Evolutionary conservation across 176 grass and related monocot genomes (phyloP), one percentile per base, ranked within the genome.

Genomic region (Chloris gayana): DNA sequence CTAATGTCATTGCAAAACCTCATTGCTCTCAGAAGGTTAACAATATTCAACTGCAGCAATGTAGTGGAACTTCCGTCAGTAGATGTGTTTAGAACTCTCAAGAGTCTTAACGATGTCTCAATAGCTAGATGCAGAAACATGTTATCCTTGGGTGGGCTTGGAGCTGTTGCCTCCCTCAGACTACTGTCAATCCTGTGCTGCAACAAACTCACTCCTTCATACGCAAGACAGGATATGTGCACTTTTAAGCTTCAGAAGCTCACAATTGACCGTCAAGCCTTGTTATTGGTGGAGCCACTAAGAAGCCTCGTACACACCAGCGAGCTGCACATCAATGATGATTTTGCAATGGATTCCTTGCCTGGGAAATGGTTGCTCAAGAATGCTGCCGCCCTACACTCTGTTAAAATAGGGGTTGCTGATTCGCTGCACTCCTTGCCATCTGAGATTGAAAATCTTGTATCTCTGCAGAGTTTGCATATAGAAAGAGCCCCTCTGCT

Each of bases 261-360:
- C 58, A 42, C 41, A 44, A 61, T 84, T 17, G 79, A 75, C 14
- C 35, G 34, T 14, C 25, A 44, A 13, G 77, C 60, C 1, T 1
- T 88, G 13, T 69, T 88, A 27, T 10, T 15, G 9, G 64, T 80
- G 21, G 86, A 84, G 68, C 86, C 86, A 80, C 27, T 88, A 64
- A 84, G 35, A 60, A 88, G 67, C 25, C 86, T 88, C 2, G 14
- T 17, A 29, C 78, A 32, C 74, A 73, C 37, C 13, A 26, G 37
- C 4, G 57, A 65, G 0, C 25, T 80, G 1, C 15, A 9, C 1
- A 85, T 85, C 1, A 49, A 29, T 68, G 68, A 47, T 57, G 83
- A 85, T 51, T 72, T 11, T 41, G 30, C 38, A 12, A 75, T 69
- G 33, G 54, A 64, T 5, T 29, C 49, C 12, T 49, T 79, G 34